These are phyloP conservation scores for Trichomonas tenax DNA, from an alignment of 208 protist genomes.

Conservation along the genomic window DNA sequence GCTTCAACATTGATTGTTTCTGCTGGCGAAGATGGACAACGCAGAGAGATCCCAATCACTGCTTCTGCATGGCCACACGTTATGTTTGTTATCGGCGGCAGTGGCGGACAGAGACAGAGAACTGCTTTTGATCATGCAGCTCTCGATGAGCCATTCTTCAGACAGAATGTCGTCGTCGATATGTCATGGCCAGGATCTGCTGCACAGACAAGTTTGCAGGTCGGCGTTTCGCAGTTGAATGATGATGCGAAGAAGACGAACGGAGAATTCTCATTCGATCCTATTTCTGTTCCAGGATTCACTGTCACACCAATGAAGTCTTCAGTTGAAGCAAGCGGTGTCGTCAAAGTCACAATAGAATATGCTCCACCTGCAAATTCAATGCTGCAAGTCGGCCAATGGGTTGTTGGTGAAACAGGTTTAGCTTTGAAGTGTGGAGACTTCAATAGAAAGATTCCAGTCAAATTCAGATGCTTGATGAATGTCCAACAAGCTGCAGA, in stretches of 20 bases:
- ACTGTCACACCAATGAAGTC: not conserved
- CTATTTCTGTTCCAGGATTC: not conserved
- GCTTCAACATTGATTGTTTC: not conserved
- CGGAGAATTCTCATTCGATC: not conserved
- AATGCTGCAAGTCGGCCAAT: not conserved
- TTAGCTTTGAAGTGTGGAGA: not conserved
- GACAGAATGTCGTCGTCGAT: not conserved
- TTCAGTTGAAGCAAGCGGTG: not conserved
- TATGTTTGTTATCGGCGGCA: not conserved
- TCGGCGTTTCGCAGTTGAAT: not conserved
- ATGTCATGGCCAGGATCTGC: not conserved
- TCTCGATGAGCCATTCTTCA: not conserved
- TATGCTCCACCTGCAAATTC: not conserved
- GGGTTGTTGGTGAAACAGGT: not conserved
- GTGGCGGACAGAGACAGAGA: not conserved
- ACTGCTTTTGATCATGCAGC: not conserved
- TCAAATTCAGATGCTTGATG: conserved; percentile 2
- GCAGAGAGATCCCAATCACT: not conserved
- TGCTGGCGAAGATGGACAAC: not conserved
- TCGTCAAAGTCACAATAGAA: not conserved
- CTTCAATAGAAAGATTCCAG: not conserved
- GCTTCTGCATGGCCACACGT: not conserved
- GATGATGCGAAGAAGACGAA: not conserved
- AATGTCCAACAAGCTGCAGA: not conserved
- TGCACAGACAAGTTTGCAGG: not conserved